Percentiles rank a stretch among this genome's conserved stretches.
Evolutionary conservation across 345 rosid genomes (phyloP).

Genomic region (Eucalyptus tenuipes): DNA sequence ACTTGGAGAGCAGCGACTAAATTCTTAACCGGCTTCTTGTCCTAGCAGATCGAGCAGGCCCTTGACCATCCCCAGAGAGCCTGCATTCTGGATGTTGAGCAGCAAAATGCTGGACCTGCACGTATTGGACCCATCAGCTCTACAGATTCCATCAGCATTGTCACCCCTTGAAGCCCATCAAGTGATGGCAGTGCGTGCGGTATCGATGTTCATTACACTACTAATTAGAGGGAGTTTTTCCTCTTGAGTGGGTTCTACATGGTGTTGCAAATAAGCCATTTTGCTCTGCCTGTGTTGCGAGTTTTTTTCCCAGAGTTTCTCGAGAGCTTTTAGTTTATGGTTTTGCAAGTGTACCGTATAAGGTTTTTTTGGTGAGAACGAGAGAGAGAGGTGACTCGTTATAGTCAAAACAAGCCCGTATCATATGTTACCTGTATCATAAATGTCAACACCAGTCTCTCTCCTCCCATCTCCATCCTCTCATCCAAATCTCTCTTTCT

Average conservation of each 20-base stretch:
- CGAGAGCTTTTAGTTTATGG: neutral
- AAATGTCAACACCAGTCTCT: neutral
- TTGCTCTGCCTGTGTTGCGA: neutral
- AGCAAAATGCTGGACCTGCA: constrained; percentile 52
- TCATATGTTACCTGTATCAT: neutral
- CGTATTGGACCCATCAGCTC: constrained; percentile 22
- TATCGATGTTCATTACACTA: neutral
- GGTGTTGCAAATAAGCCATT: neutral
- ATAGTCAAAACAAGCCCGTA: neutral
- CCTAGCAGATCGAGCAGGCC: constrained; percentile 58
- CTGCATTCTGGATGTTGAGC: constrained; percentile 37
- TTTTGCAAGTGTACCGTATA: neutral
- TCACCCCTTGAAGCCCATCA: constrained; percentile 23
- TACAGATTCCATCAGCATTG: constrained; percentile 22
- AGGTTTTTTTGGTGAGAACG: neutral
- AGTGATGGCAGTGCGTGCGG: neutral
- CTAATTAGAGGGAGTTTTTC: neutral
- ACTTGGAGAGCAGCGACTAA: too few species aligned
- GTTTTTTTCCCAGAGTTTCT: neutral
- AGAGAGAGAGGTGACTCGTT: neutral
- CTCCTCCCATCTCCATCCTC: neutral
- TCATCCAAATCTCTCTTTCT: neutral
- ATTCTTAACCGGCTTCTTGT: neutral
- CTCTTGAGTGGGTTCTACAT: neutral
- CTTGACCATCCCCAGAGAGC: constrained; percentile 66